Evolutionary conservation across 2,329 filamentous ascomycete genomes (phyloP).

Genomic region (Colletotrichum salicis): DNA sequence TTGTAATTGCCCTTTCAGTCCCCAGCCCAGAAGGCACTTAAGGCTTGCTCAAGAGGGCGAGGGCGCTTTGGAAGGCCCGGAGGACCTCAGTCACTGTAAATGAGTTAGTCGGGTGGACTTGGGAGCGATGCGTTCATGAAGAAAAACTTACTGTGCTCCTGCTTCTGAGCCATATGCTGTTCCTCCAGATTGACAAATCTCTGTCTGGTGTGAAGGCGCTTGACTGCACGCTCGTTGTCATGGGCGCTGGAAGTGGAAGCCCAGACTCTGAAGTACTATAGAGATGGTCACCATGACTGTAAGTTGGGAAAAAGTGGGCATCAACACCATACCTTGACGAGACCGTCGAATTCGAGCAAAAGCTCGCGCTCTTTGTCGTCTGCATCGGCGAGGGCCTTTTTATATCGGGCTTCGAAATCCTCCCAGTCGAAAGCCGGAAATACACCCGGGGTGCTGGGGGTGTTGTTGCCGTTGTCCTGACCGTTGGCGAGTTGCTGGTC

Average conservation of each 20-base stretch:
- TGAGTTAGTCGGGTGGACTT: conserved; percentile 35
- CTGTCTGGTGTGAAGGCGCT: conserved; percentile 83
- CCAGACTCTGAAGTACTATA: conserved; percentile 83
- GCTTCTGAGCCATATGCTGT: conserved; percentile 75
- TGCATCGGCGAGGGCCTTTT: conserved; percentile 71
- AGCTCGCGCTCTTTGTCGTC: conserved; percentile 73
- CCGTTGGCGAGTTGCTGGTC: conserved; percentile 45
- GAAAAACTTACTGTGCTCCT: conserved; percentile 77
- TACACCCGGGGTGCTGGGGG: conserved; percentile 62
- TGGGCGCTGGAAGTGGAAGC: conserved; percentile 76
- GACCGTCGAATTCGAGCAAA: conserved; percentile 71
- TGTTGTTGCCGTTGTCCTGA: conserved; percentile 41
- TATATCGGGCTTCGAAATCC: conserved; percentile 77
- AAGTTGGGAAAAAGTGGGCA: conserved; percentile 2
- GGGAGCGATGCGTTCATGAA: background rate
- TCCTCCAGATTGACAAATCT: conserved; percentile 81
- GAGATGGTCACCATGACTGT: conserved; percentile 8
- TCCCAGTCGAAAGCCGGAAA: conserved; percentile 78
- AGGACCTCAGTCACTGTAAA: conserved; percentile 65
- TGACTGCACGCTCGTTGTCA: conserved; percentile 81
- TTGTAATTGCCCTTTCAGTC: background rate
- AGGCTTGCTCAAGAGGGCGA: conserved; percentile 60
- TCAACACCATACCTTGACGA: conserved; percentile 66
- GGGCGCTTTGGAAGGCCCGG: conserved; percentile 69
- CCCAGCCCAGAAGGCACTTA: background rate